Conservation (phyloP, 2,329 filamentous ascomycete genomes). For the Calonectria hongkongensis region DNA sequence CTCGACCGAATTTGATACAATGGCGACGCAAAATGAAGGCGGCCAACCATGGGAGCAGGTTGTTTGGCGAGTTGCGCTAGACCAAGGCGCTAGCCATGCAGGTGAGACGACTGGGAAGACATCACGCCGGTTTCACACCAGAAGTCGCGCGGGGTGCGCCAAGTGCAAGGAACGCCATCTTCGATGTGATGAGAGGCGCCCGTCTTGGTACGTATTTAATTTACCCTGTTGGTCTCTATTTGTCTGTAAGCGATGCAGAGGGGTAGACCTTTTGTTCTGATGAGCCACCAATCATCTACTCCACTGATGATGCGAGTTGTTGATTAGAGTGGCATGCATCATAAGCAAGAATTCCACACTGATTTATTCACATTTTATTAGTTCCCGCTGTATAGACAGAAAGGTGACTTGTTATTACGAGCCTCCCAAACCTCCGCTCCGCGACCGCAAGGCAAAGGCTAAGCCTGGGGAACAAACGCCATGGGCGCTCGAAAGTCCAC, state of each 20-base stretch:
- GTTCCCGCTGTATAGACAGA: background rate
- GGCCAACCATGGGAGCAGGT: background rate
- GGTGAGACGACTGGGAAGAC: background rate
- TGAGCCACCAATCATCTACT: background rate
- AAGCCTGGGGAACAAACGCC: slow-evolving; percentile 3
- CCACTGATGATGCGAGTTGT: background rate
- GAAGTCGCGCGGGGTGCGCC: slow-evolving; percentile 9
- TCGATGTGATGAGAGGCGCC: slow-evolving; percentile 18
- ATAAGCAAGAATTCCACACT: background rate
- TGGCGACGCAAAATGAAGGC: background rate
- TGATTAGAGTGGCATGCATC: background rate
- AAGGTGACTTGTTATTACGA: background rate
- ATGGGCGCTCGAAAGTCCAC: background rate
- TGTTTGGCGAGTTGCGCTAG: background rate
- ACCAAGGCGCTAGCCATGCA: background rate
- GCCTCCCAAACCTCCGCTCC: background rate
- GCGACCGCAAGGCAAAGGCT: background rate
- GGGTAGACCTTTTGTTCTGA: background rate
- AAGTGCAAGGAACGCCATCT: background rate
- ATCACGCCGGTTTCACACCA: background rate
- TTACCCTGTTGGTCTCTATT: background rate
- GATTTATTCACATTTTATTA: background rate
- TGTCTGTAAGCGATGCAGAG: background rate
- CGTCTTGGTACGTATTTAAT: background rate
- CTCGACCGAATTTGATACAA: background rate